Base-by-base conservation (phyloP, 805 yeast species). In the Metschnikowia similis region DNA sequence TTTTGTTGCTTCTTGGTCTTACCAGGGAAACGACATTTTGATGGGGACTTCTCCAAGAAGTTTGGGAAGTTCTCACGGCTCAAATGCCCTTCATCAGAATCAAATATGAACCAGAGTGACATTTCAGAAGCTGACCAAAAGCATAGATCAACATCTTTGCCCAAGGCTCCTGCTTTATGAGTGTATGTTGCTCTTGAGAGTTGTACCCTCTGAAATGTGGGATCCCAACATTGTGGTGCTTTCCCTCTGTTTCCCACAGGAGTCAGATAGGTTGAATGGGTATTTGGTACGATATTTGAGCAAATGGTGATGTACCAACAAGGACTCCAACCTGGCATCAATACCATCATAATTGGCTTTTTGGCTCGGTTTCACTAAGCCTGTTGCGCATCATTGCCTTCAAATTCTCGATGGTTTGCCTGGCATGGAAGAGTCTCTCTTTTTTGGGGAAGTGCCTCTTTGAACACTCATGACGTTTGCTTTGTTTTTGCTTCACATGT, bases 41-140 rank as follows among this genome's bases (percentile, higher is more conserved):
- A 45, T 28, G 2, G 45, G 48, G 10, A 9, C n/a, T 42, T 47
- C 16, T 31, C 32, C 41, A 47, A 26, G 34, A 47, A 50, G 13
- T 49, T 31, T 14, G 52, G 52, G n/a, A 32, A 13, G n/a, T 36
- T 41, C 7, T 35, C 40, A 6, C 47, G 47, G 13, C n/a, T 4
- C 4, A 31, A 27, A 11, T 45, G 50, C 35, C 45, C 53, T 16
- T 37, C 27, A 16, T 35, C 17, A 26, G 45, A 49, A 21, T 49
- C 45, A 41, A 49, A 49, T 35, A 49, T 35, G 26, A 13, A 49
- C 52, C 52, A 49, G 11, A 45, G 47, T 5, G 52, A 49, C 35
- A 49, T 41, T 5, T 45, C 49, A 36, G 37, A 41, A 2, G 52
- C 41, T 8, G 48, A 30, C n/a, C 41, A 38, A 13, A 49, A 30